These are phyloP conservation scores for Rhododendron vialii DNA, from an alignment of 148 eudicot genomes.

Conservation along the genomic window DNA sequence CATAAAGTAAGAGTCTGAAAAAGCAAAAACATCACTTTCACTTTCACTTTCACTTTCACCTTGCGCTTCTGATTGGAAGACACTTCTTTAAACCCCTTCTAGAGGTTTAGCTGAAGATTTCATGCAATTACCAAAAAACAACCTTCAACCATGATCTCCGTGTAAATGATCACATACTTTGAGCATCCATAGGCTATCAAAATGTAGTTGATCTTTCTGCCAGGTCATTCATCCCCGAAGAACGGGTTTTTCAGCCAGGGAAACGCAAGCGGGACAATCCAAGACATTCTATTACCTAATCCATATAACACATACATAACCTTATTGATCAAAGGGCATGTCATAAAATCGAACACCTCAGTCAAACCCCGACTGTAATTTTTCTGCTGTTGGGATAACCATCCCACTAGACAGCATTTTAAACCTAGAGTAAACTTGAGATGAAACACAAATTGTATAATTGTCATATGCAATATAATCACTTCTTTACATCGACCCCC, in stretches of 20 bases:
- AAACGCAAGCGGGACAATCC: background rate
- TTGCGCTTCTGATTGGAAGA: background rate
- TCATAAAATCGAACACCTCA: background rate
- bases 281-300: background rate
- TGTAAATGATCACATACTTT: background rate
- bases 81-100: background rate
- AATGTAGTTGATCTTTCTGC: background rate
- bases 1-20: background rate
- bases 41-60: background rate
- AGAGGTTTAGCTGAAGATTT: background rate
- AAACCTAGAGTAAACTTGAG: background rate
- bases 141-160: background rate
- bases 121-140: background rate
- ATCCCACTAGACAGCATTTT: background rate
- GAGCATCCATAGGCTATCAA: background rate
- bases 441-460: background rate
- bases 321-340: background rate
- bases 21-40: background rate
- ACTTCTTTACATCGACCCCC: background rate
- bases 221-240: background rate
- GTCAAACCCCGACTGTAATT: background rate
- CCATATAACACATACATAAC: background rate
- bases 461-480: background rate
- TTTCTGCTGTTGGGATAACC: background rate
- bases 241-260: background rate